A percentile compares a stretch with the other conserved stretches of the same genome.
Conservation (phyloP, 2,329 filamentous ascomycete genomes). For the Aspergillus sp. region DNA sequence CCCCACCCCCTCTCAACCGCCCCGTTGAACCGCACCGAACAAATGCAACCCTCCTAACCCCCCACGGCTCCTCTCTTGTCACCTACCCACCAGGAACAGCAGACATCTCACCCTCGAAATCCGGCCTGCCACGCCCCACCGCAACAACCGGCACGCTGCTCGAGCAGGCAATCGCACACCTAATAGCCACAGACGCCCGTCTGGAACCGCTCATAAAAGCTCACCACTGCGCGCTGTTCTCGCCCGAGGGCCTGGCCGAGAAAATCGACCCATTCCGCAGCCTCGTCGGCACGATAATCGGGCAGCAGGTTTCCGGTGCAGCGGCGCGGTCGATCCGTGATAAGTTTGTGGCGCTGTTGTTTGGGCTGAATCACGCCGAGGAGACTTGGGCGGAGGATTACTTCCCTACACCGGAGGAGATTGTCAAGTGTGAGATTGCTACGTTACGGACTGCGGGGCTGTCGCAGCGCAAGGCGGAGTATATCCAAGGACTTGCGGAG, state of each 20-base stretch:
- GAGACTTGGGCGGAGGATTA: conserved; percentile 13
- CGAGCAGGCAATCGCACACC: conserved; percentile 70
- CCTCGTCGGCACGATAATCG: conserved; percentile 84
- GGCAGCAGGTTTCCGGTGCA: conserved; percentile 92
- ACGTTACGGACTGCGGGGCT: conserved; percentile 80
- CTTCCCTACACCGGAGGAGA: conserved; percentile 77
- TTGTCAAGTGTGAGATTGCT: conserved; percentile 63
- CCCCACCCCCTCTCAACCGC: conserved; percentile 44
- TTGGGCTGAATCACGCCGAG: conserved; percentile 28
- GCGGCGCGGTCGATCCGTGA: conserved; percentile 86
- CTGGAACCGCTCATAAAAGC: conserved; percentile 71
- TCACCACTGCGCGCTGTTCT: conserved; percentile 77
- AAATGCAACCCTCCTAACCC: conserved; percentile 50
- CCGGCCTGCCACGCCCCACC: conserved; percentile 41
- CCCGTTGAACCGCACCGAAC: conserved; percentile 50
- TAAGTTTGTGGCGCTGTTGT: conserved; percentile 77
- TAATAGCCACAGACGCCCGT: conserved; percentile 70
- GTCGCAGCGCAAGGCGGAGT: conserved; percentile 93
- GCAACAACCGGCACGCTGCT: conserved; percentile 72
- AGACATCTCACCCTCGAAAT: conserved; percentile 42
- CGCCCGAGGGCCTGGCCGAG: conserved; percentile 77
- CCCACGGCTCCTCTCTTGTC: conserved; percentile 48
- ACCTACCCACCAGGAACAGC: conserved; percentile 45
- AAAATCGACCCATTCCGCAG: conserved; percentile 84
- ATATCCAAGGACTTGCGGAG: conserved; percentile 79